Conservation (phyloP, 257 asterid species). For the Schizonepeta tenuifolia region DNA sequence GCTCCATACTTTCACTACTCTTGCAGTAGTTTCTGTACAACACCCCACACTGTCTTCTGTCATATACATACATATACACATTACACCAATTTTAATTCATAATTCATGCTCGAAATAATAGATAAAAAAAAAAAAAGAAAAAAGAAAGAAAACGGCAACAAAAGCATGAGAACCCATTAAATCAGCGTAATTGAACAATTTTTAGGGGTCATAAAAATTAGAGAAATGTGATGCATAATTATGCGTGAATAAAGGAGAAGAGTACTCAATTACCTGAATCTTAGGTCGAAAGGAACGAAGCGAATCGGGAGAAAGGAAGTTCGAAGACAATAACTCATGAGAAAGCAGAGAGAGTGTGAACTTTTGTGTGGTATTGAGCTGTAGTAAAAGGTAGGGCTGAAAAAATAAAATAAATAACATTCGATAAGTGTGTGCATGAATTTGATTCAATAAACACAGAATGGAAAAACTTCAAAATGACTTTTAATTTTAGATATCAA, state of each 20-base stretch:
- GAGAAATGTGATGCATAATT: constrained; percentile 9
- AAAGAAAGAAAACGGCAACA: neutral
- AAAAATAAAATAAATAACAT: neutral
- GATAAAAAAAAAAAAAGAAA: no score
- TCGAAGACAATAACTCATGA: constrained; percentile 47
- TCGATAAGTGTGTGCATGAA: neutral
- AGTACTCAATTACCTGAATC: constrained; percentile 28
- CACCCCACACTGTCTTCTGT: constrained; percentile 31
- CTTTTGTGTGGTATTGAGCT: neutral
- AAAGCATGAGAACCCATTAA: constrained; percentile 29
- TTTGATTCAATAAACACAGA: neutral
- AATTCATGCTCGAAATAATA: neutral
- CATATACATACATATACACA: constrained; percentile 17
- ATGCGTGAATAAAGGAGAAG: constrained; percentile 4
- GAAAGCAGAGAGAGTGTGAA: constrained; percentile 9
- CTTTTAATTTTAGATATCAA: no score
- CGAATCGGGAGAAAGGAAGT: constrained; percentile 30
- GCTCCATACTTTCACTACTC: constrained; percentile 54
- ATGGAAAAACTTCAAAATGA: no score
- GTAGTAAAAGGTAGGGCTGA: neutral
- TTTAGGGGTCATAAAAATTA: neutral
- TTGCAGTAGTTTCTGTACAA: constrained; percentile 43
- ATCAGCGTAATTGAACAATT: neutral
- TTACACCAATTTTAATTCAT: neutral
- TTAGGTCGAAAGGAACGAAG: constrained; percentile 31